A percentile compares a stretch with the other conserved stretches of the same genome.
Evolutionary conservation across 1,139 yeast species (phyloP).

Genomic region (Saccharomyces hybrid): DNA sequence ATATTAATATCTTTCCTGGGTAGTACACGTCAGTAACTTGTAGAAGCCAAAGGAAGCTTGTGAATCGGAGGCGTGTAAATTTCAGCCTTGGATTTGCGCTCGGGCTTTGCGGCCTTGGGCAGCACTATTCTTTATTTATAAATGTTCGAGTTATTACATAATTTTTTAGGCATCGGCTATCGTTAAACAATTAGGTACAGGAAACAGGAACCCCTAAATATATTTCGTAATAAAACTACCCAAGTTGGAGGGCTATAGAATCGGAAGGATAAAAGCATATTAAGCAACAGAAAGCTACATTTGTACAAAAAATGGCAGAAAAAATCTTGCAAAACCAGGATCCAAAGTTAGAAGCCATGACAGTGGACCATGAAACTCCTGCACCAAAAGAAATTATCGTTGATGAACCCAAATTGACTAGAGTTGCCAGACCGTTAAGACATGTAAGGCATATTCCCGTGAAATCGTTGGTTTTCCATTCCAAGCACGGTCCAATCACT

Average conservation of each 20-base stretch:
- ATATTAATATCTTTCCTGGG: too few relatives aligned
- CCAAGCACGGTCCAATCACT: slow-evolving; percentile 28
- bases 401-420: slow-evolving; percentile 11
- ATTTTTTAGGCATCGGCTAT: neutral
- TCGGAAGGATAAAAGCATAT: neutral
- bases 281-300: neutral
- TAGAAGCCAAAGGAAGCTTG: too few relatives aligned
- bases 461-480: slow-evolving; percentile 28
- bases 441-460: slow-evolving; percentile 31
- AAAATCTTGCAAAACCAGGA: slow-evolving; percentile 11
- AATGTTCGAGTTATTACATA: neutral
- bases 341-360: slow-evolving; percentile 11
- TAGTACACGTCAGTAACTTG: too few relatives aligned
- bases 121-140: too few relatives aligned
- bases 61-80: too few relatives aligned
- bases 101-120: too few relatives aligned
- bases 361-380: slow-evolving; percentile 7
- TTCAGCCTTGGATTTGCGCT: too few relatives aligned
- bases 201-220: neutral
- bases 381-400: slow-evolving; percentile 9
- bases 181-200: neutral
- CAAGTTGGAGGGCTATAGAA: neutral
- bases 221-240: neutral
- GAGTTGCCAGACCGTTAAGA: slow-evolving; percentile 33
- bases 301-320: slow-evolving; percentile 8